phyloP scores from a whole-genome alignment of 176 grass and related monocot genomes.

The Musa itinerans region DNA sequence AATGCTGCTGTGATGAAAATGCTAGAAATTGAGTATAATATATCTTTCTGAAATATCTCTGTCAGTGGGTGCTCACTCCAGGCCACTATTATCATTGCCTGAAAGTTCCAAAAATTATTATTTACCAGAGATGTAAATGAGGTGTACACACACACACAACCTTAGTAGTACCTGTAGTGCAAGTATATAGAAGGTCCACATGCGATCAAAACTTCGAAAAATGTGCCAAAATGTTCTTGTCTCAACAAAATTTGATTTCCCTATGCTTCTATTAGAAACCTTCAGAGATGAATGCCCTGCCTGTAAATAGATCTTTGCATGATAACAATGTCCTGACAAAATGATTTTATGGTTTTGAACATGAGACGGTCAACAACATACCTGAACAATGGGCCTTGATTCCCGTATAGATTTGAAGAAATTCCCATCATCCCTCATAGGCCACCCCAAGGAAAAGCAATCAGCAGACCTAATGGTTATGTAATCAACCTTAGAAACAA shows the following conservation, averaged over 20 bases:
- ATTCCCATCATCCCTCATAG: constrained; percentile 81
- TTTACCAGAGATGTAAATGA: constrained; percentile 8
- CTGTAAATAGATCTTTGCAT: constrained; percentile 38
- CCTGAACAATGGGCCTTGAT: constrained; percentile 35
- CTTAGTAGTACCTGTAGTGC: constrained; percentile 54
- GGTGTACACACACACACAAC: background rate
- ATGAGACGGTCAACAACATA: constrained; percentile 26
- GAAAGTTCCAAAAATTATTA: constrained; percentile 20
- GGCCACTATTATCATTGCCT: constrained; percentile 83
- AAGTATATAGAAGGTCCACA: constrained; percentile 94
- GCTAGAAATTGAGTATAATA: constrained; percentile 79
- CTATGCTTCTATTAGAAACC: constrained; percentile 51
- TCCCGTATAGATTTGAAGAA: constrained; percentile 86
- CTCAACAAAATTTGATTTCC: constrained; percentile 94
- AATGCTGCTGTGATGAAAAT: constrained; percentile 82
- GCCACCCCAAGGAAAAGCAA: constrained; percentile 89
- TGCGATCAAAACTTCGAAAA: constrained; percentile 91
- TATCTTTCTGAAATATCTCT: constrained; percentile 58
- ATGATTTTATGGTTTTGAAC: constrained; percentile 28
- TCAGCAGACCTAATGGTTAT: constrained; percentile 47
- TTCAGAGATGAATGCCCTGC: constrained; percentile 40
- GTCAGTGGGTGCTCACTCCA: constrained; percentile 55
- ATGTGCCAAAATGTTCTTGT: constrained; percentile 94
- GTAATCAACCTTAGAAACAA: too few species aligned
- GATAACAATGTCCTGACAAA: constrained; percentile 7